A percentile compares a stretch with the other conserved stretches of the same genome.
phyloP scores from a whole-genome alignment of 306 rosid genomes.

The Hippophae gyantsensis region DNA sequence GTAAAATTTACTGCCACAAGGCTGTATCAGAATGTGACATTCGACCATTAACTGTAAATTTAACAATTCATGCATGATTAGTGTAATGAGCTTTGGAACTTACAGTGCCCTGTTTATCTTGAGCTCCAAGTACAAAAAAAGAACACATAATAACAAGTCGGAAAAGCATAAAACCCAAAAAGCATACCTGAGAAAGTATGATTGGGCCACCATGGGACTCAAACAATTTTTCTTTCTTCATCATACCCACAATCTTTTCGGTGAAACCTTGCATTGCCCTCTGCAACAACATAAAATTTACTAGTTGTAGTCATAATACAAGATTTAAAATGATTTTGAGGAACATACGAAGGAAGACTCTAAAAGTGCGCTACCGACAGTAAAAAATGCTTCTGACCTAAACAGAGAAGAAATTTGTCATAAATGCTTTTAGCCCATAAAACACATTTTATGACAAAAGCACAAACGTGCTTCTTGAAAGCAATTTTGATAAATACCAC shows the following conservation, averaged over 20 bases:
- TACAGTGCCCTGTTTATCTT: neutral
- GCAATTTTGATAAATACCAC: too few species aligned
- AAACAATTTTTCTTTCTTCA: conserved; percentile 79
- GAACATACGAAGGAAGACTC: too few species aligned
- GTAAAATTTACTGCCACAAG: conserved; percentile 1
- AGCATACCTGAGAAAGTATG: conserved; percentile 85
- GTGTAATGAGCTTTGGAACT: neutral
- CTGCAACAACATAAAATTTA: conserved; percentile 38
- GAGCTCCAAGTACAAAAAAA: conserved; percentile 10
- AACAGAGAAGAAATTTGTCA: too few species aligned
- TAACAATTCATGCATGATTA: neutral
- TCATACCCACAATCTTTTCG: conserved; percentile 87
- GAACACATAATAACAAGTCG: neutral
- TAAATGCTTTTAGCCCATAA: too few species aligned
- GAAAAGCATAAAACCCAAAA: conserved; percentile 1
- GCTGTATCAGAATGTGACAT: neutral
- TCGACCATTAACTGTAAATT: neutral
- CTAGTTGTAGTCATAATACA: neutral
- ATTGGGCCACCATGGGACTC: conserved; percentile 99
- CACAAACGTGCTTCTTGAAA: too few species aligned
- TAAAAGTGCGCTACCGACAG: too few species aligned
- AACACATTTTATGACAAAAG: too few species aligned
- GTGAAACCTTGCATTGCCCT: conserved; percentile 94
- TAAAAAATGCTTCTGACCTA: too few species aligned
- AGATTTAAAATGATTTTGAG: too few species aligned